Evolutionary conservation across 2,329 filamentous ascomycete genomes (phyloP).

Genomic region (Claviceps sp.): DNA sequence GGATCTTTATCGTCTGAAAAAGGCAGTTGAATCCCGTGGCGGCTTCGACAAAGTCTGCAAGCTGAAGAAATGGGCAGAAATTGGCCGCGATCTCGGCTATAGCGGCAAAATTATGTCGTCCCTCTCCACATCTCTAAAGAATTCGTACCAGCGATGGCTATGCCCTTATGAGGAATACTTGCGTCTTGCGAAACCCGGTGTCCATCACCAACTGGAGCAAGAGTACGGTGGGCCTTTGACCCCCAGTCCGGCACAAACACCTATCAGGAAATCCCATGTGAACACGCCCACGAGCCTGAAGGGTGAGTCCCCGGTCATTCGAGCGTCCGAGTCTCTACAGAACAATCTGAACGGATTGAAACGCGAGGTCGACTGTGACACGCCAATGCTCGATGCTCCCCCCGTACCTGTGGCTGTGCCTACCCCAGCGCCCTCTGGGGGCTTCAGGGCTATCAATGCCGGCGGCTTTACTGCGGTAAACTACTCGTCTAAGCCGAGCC

Average conservation of each 20-base stretch:
- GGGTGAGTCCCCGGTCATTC: conserved; percentile 53
- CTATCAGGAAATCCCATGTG: conserved; percentile 52
- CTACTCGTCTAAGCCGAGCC: conserved; percentile 53
- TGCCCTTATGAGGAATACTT: conserved; percentile 95
- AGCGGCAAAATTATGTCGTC: conserved; percentile 99
- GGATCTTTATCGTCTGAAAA: conserved; percentile 90
- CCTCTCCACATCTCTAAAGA: conserved; percentile 91
- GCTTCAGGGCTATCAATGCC: conserved; percentile 23
- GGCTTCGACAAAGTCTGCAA: conserved; percentile 97
- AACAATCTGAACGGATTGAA: conserved; percentile 32
- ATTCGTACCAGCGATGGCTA: conserved; percentile 94
- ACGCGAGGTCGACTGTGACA: conserved; percentile 34
- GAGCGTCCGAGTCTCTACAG: conserved; percentile 40
- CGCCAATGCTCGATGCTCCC: conserved; percentile 32
- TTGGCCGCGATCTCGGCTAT: conserved; percentile 89
- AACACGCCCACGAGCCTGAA: conserved; percentile 45
- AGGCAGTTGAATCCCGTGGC: conserved; percentile 85
- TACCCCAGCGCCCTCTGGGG: conserved; percentile 19
- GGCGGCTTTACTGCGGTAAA: conserved; percentile 67
- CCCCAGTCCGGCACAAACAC: conserved; percentile 54
- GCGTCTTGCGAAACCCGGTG: conserved; percentile 77
- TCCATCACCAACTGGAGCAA: conserved; percentile 89
- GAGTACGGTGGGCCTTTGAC: conserved; percentile 90
- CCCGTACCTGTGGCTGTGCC: conserved; percentile 20
- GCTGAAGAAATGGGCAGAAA: conserved; percentile 97